A percentile compares a stretch with the other conserved stretches of the same genome.
phyloP scores from a whole-genome alignment of 2,329 filamentous ascomycete species.

The Aspergillus texensis region DNA sequence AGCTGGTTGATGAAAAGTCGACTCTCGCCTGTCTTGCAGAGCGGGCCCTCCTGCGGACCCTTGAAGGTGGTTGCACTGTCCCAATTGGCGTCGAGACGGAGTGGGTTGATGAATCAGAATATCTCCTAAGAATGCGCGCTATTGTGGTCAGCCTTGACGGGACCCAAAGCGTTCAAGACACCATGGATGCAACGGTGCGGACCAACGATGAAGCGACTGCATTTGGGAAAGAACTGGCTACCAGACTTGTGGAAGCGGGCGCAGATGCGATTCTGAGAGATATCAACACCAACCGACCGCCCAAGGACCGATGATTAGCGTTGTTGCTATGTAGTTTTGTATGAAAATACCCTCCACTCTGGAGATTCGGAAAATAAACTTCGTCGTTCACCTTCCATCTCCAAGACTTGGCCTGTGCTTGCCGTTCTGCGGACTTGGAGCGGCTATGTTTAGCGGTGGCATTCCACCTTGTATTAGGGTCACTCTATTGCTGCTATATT shows the following conservation, averaged over 20 bases:
- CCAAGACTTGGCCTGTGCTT: background rate
- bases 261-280: constrained; percentile 30
- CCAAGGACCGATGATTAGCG: constrained; percentile 1
- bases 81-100: constrained; percentile 17
- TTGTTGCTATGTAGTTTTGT: background rate
- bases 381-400: background rate
- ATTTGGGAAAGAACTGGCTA: background rate
- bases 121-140: constrained; percentile 3
- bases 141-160: constrained; percentile 18
- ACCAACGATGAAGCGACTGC: background rate
- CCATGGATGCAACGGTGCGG: background rate
- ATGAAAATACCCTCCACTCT: background rate
- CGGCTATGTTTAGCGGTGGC: background rate
- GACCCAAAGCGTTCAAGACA: constrained; percentile 2
- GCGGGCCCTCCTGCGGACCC: constrained; percentile 11
- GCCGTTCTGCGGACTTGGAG: background rate
- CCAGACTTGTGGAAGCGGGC: background rate
- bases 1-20: constrained; percentile 10
- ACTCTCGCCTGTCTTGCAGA: constrained; percentile 13
- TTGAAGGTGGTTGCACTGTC: constrained; percentile 16
- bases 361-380: background rate
- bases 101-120: constrained; percentile 3
- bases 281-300: constrained; percentile 5
- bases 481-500: no score
- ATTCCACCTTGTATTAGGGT: background rate